Conservation (phyloP, 129 eudicot species). For the Centrapalus pauciflorus region DNA sequence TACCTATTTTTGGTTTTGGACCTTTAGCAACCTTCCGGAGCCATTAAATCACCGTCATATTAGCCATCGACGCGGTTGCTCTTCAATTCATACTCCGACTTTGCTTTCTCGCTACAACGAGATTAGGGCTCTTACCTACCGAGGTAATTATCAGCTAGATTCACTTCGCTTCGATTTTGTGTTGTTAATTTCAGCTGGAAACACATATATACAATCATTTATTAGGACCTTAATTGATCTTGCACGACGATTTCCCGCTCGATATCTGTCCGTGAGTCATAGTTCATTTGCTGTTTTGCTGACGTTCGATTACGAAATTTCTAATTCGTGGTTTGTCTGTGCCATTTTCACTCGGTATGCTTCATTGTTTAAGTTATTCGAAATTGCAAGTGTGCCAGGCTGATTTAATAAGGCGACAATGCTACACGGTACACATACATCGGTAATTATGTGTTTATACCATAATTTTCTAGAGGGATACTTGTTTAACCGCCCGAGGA, state of each 20-base stretch:
- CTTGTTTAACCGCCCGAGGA: not conserved
- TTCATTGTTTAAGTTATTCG: not conserved
- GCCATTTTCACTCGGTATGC: not conserved
- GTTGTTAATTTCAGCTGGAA: not conserved
- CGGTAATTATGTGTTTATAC: not conserved
- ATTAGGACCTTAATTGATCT: not conserved
- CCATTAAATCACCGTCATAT: not conserved
- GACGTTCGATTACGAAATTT: constrained; percentile 3
- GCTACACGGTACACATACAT: not conserved
- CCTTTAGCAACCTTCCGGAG: constrained; percentile 2
- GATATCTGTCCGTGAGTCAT: not conserved
- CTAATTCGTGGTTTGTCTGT: not conserved
- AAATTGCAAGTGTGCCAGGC: not conserved
- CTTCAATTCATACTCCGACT: not conserved
- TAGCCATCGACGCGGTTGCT: not conserved
- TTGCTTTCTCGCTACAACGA: constrained; percentile 1
- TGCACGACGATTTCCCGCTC: not conserved
- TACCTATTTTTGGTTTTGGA: too few relatives aligned
- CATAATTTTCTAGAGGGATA: not conserved
- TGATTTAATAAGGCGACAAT: not conserved
- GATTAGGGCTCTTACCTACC: constrained; percentile 13
- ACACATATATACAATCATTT: not conserved
- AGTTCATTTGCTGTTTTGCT: not conserved
- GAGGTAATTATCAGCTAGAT: constrained; percentile 5
- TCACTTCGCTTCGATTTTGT: not conserved